A percentile compares a stretch with the other conserved stretches of the same genome.
Conservation (phyloP, 2,329 filamentous ascomycete species). For the Cryphonectria naterciae region DNA sequence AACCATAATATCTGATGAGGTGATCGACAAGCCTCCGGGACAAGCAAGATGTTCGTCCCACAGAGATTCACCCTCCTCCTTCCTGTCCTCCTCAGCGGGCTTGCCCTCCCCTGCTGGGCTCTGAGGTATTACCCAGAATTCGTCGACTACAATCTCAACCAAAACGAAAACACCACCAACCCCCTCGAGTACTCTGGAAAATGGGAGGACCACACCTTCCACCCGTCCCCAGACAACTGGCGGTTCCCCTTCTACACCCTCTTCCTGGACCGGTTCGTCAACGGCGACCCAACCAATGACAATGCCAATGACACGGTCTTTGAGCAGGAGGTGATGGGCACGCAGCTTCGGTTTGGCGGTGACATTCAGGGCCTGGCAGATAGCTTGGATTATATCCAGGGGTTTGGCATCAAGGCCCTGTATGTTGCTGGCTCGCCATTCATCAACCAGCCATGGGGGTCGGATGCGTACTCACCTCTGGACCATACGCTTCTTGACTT, state of each 20-base stretch:
- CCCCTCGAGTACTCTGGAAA: conserved; percentile 59
- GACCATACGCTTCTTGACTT: conserved; percentile 67
- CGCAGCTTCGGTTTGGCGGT: conserved; percentile 66
- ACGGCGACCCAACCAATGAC: conserved; percentile 67
- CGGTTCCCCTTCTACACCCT: conserved; percentile 68
- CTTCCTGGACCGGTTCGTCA: conserved; percentile 66
- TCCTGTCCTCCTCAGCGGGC: conserved; percentile 28
- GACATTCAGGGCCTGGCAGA: conserved; percentile 62
- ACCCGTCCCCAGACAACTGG: conserved; percentile 61
- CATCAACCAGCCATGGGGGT: conserved; percentile 67
- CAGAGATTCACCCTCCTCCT: conserved; percentile 29
- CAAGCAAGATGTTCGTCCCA: conserved; percentile 29
- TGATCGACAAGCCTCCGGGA: conserved; percentile 20
- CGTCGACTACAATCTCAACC: conserved; percentile 31
- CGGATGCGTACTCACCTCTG: conserved; percentile 61
- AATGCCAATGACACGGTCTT: conserved; percentile 63
- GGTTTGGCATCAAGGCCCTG: conserved; percentile 66
- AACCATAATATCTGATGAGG: conserved; percentile 19
- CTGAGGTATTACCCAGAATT: conserved; percentile 30
- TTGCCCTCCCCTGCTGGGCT: conserved; percentile 19
- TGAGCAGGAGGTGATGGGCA: conserved; percentile 63
- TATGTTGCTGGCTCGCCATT: conserved; percentile 66
- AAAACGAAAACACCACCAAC: conserved; percentile 51
- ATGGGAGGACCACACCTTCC: conserved; percentile 56
- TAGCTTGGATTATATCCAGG: conserved; percentile 66